These are phyloP conservation scores for Delphinella strobiligena DNA, from an alignment of 2,329 filamentous ascomycete species.

Conservation along the genomic window DNA sequence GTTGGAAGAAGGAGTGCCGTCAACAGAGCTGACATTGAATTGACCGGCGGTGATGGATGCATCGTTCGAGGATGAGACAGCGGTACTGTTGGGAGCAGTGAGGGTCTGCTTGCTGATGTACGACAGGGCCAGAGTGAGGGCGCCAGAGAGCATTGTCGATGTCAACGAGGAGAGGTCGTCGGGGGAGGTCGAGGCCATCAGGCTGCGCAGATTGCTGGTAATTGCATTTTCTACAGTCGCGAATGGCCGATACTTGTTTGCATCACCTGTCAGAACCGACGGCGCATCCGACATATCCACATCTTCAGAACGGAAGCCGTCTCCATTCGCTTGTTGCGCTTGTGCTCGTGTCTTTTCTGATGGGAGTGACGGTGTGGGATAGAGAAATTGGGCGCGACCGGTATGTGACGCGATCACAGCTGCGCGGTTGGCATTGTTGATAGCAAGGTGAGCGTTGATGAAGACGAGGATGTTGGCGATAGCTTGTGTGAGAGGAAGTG, in stretches of 20 bases:
- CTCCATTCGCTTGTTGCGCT: slow-evolving; percentile 8
- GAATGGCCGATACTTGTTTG: slow-evolving; percentile 92
- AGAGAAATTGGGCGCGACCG: slow-evolving; percentile 79
- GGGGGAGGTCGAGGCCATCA: slow-evolving; percentile 58
- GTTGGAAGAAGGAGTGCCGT: slow-evolving; percentile 23
- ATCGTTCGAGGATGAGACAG: slow-evolving; percentile 19
- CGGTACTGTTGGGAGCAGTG: slow-evolving; percentile 14
- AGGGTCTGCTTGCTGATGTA: slow-evolving; percentile 74
- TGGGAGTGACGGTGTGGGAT: slow-evolving; percentile 44
- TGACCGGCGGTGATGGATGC: slow-evolving; percentile 42
- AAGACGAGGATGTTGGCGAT: slow-evolving; percentile 88
- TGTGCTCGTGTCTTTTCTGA: slow-evolving; percentile 1
- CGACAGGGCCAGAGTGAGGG: slow-evolving; percentile 75
- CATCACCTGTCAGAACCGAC: slow-evolving; percentile 29
- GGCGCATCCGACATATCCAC: slow-evolving; percentile 16
- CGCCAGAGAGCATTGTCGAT: slow-evolving; percentile 81
- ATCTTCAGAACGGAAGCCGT: slow-evolving; percentile 16
- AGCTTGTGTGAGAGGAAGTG: slow-evolving; percentile 69
- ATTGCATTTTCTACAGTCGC: slow-evolving; percentile 75
- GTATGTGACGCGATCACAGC: slow-evolving; percentile 83
- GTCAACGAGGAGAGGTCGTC: slow-evolving; percentile 53
- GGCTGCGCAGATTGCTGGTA: slow-evolving; percentile 56
- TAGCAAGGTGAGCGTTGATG: slow-evolving; percentile 89
- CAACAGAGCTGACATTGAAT: slow-evolving; percentile 42
- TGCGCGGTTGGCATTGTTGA: slow-evolving; percentile 86